Evolutionary conservation across 352 stramenopile genomes (phyloP), one percentile per base, ranked within the genome.

Genomic region (Globisporangium middletonii): DNA sequence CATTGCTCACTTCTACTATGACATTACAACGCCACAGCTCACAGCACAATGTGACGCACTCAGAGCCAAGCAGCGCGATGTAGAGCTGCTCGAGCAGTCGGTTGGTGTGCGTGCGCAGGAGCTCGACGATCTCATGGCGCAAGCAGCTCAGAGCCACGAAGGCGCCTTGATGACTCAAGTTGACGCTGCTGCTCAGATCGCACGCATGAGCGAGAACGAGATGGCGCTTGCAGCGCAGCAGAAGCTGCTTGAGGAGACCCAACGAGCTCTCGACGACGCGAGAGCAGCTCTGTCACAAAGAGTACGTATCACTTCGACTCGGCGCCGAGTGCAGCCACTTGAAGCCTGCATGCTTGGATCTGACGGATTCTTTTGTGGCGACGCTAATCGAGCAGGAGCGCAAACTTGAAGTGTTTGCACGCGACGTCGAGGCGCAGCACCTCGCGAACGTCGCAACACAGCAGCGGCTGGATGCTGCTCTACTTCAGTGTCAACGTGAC

Each of bases 381-480:
- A 23, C 33, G 16, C n/a, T 12, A 5, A 55, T 23, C 1, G 16
- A 33, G 9, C 42, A 73, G 62, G 62, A 73, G 42, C 41, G 41
- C 12, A 68, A 55, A 11, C 50, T 73, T 26, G 16, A 28, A 12
- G 6, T 68, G 7, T 71, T 75, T 50, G 68, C 59, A 0, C 47
- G 63, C 2, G 68, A 75, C 19, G 68, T 75, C 18, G 68, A 75
- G 37, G 28, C 43, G 0, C 65, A 75, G 53, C 62, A 70, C 55
- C 64, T 66, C 51, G 52, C 26, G 5, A 73, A 73, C 27, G 28
- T 53, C 13, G 23, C 28, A 7, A 53, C 33, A 23, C 64, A 55
- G 19, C 46, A 30, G 0, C 49, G 56, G 48, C 48, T 74, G 15
- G 50, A 64, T 27, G n/a, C 35, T 2, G 55, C 59, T 6, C 23